Evolutionary conservation across 2,329 filamentous ascomycete species (phyloP).

Genomic region (Drechslera avenae): DNA sequence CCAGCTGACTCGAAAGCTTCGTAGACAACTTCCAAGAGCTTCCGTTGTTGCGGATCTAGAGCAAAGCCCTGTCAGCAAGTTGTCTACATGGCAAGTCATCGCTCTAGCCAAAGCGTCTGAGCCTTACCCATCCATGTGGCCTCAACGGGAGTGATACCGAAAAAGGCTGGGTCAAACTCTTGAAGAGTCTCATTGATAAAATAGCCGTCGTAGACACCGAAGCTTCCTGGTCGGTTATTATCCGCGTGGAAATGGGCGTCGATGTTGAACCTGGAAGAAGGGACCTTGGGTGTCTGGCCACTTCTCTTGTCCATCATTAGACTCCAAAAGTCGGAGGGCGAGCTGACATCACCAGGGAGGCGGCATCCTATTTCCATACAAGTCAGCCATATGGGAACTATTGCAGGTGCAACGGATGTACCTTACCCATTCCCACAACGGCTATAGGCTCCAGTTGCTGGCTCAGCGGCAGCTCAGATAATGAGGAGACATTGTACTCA

Average conservation of each 20-base stretch:
- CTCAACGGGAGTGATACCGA: slow-evolving; percentile 15
- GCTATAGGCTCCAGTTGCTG: background rate
- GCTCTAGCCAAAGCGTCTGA: too few species aligned
- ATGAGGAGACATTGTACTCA: too few species aligned
- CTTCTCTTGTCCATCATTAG: background rate
- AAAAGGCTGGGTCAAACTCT: slow-evolving; percentile 13
- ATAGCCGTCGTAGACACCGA: slow-evolving; percentile 1
- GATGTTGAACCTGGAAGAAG: slow-evolving; percentile 2
- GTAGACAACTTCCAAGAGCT: slow-evolving; percentile 23
- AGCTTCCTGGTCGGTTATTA: background rate
- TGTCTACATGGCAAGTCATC: too few species aligned
- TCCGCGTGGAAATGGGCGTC: background rate
- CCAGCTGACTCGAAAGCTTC: slow-evolving; percentile 35
- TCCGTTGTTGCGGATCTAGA: slow-evolving; percentile 30
- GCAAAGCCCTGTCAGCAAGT: too few species aligned
- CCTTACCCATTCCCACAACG: background rate
- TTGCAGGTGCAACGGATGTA: too few species aligned
- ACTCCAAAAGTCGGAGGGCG: background rate
- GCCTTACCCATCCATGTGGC: too few species aligned
- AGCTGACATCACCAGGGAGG: background rate
- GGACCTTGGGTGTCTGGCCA: background rate
- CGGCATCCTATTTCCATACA: background rate
- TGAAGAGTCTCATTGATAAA: background rate
- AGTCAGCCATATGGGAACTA: background rate
- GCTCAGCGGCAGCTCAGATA: too few species aligned